phyloP scores from a whole-genome alignment of 192 early-diverging fungal species.

The Coemansia sp. region DNA sequence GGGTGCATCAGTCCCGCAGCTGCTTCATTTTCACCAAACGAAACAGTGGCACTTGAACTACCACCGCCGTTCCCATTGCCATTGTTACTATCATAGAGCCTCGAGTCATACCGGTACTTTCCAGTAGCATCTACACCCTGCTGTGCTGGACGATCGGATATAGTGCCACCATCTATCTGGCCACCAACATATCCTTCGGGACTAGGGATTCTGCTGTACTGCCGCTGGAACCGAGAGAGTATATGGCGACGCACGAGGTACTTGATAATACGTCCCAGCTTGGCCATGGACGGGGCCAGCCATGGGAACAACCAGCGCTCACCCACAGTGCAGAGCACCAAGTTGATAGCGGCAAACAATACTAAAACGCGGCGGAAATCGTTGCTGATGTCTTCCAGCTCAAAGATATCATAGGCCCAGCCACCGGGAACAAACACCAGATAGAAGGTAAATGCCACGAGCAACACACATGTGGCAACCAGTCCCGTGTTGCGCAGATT shows the following conservation, averaged over 20 bases:
- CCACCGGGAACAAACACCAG: slow-evolving; percentile 55
- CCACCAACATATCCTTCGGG: neutral
- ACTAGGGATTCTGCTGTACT: neutral
- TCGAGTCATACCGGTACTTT: slow-evolving; percentile 1
- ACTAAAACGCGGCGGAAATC: slow-evolving; percentile 61
- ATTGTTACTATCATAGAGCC: neutral
- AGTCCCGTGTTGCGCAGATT: slow-evolving; percentile 72
- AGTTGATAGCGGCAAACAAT: slow-evolving; percentile 58
- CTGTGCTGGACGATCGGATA: neutral
- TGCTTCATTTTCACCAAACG: neutral
- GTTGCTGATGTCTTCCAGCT: slow-evolving; percentile 61
- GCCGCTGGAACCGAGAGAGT: slow-evolving; percentile 4
- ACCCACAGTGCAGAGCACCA: slow-evolving; percentile 21
- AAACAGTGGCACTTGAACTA: slow-evolving; percentile 20
- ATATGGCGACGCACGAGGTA: slow-evolving; percentile 22
- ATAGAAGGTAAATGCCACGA: slow-evolving; percentile 64
- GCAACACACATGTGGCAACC: slow-evolving; percentile 36
- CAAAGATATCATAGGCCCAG: slow-evolving; percentile 56
- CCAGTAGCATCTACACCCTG: neutral
- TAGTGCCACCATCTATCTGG: too few species aligned
- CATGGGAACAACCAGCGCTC: slow-evolving; percentile 45
- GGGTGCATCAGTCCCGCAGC: neutral
- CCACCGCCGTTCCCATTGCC: slow-evolving; percentile 2
- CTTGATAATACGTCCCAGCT: slow-evolving; percentile 10
- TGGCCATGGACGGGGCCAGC: slow-evolving; percentile 23